Evolutionary conservation across 805 yeast species (phyloP), one percentile per base, ranked within the genome.

Genomic region (Kodamaea hsintzibuensis): DNA sequence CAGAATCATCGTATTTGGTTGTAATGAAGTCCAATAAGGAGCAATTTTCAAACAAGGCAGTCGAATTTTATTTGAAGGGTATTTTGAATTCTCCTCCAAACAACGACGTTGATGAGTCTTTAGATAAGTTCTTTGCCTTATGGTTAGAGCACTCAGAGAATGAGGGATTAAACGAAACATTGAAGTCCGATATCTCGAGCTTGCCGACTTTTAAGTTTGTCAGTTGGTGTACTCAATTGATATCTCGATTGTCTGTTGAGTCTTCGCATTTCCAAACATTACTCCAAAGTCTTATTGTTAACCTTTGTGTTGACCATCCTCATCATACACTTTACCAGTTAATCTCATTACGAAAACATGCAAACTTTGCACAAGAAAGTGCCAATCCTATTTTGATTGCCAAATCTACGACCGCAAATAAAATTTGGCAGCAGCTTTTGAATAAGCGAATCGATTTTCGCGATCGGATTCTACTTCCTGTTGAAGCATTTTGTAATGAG

Each of bases 191-290:
- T 3, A 62, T 86, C 2, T 49, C 62, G 0, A 47, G 49, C 0
- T 68, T 89, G 16, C 88, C 96, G 0, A 74, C 81, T 12, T 74
- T 76, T 62, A 85, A 85, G 60, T 81, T 91, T 51, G 75, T 89
- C 4, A 82, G 91, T 0, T 92, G 98, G 97, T 76, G 86, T 38
- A 85, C 87, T 55, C 98, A 92, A 64, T 76, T 92, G 45, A 76
- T 89, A 2, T 89, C 98, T 0, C 75, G 95, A 52, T 63, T 92
- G 13, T 70, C 82, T 0, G 71, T 69, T 37, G 88, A 82, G 8
- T 51, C 59, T 0, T 65, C 78, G 1, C 63, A 61, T 0, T 91
- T 91, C 60, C 96, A 89, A 62, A 63, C 56, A 1, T 62, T 79
- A 1, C 66, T 91, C 18, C 77, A 78, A 37, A 59, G 64, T 1